Base-by-base conservation (phyloP, 805 yeast species). In the Yamadazyma nakazawae region DNA sequence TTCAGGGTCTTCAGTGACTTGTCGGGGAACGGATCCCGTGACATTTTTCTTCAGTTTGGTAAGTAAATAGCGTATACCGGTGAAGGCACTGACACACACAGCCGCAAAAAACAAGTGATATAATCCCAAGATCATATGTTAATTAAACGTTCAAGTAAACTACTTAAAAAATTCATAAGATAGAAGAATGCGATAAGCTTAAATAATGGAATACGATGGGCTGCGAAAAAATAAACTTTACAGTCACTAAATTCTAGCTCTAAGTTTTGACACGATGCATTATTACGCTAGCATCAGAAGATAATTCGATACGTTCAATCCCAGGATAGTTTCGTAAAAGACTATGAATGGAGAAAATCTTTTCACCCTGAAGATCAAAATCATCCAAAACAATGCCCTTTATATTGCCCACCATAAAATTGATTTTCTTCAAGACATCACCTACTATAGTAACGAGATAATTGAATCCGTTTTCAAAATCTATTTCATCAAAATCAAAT, bases 311-410 rank as follows among this genome's bases (percentile, higher is more conserved):
- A 35, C 58, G 55, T 50, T 67, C 73, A 8, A 68, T 58, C 11
- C 58, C 50, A 1, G 71, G 71, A 42, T 59, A 63, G 47, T 64
- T 68, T 41, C 63, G 53, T 49, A 63, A 50, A 42, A 68, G 53
- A 26, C 62, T 54, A 34, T 57, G 60, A 30, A 68, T 55, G 1
- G 70, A 62, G 36, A 58, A 58, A 12, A 54, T 61, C 42, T 64
- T 60, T 28, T 65, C 72, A 0, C 71, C 73, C 2, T 46, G 39
- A 16, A 66, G 51, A 16, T 57, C 49, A 14, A 46, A 47, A 45
- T 68, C 74, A 46, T 68, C 70, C 32, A 68, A 59, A 42, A 60
- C 64, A 16, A 68, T 42, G 3, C 64, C 66, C 45, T 63, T 54
- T 11, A 68, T 60, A 38, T 69, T 53, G 13, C 59, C 64, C 41